phyloP scores from a whole-genome alignment of 2,329 filamentous ascomycete genomes.

The Penicillium sp. region DNA sequence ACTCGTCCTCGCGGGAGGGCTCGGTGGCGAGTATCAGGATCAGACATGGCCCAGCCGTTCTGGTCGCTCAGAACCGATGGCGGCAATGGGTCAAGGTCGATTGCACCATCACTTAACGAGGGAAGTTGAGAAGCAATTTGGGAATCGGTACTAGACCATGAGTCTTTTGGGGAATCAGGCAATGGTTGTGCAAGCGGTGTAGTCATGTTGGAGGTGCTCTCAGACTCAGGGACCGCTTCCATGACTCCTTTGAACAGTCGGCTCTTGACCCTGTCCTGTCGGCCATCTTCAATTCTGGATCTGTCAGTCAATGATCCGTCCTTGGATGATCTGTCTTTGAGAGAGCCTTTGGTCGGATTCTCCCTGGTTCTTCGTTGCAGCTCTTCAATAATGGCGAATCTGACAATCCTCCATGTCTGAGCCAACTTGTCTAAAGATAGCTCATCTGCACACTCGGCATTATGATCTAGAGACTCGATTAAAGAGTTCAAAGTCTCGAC shows the following conservation, averaged over 20 bases:
- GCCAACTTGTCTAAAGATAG: constrained; percentile 54
- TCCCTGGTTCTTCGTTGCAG: constrained; percentile 44
- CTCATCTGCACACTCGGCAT: constrained; percentile 55
- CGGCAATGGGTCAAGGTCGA: constrained; percentile 44
- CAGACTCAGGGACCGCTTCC: constrained; percentile 42
- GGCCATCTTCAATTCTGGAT: constrained; percentile 29
- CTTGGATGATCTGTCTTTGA: constrained; percentile 31
- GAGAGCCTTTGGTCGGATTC: constrained; percentile 24
- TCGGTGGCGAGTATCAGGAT: constrained; percentile 21
- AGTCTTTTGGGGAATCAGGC: constrained; percentile 20
- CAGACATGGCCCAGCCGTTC: constrained; percentile 34
- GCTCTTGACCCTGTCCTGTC: constrained; percentile 43
- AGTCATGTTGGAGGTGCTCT: constrained; percentile 57
- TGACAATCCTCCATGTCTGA: constrained; percentile 61
- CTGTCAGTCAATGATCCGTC: constrained; percentile 31
- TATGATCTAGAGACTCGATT: constrained; percentile 52
- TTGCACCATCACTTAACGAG: constrained; percentile 36
- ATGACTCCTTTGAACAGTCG: constrained; percentile 47
- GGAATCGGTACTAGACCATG: constrained; percentile 27
- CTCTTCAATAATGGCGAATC: constrained; percentile 52
- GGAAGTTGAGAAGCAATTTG: constrained; percentile 34
- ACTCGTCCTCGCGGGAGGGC: constrained; percentile 26
- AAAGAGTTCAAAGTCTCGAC: constrained; percentile 34
- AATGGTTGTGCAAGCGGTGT: constrained; percentile 56
- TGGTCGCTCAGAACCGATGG: constrained; percentile 46